These are phyloP conservation scores for Saturnispora sanitii DNA, from an alignment of 805 yeast genomes.

Conservation along the genomic window DNA sequence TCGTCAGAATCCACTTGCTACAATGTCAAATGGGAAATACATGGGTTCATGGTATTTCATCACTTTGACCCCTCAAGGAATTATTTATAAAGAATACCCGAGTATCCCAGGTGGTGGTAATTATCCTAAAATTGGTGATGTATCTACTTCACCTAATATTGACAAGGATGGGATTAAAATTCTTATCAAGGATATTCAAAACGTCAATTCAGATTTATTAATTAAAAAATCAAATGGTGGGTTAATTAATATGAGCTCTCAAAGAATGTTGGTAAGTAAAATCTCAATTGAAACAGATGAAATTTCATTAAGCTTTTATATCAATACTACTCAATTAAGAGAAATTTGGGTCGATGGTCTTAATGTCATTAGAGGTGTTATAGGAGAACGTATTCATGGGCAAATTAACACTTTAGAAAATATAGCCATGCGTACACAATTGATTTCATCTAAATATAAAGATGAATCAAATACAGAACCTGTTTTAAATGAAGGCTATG, in stretches of 20 bases:
- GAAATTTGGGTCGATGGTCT: conserved; percentile 76
- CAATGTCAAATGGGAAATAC: conserved; percentile 2
- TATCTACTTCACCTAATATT: conserved; percentile 38
- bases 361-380: conserved; percentile 36
- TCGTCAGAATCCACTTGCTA: conserved; percentile 41
- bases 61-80: conserved; percentile 48
- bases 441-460: conserved; percentile 37
- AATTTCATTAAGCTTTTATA: conserved; percentile 45
- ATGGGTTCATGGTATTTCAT: conserved; percentile 34
- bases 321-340: conserved; percentile 60
- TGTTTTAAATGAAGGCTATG: too few relatives aligned
- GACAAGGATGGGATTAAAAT: conserved; percentile 47
- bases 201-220: conserved; percentile 39
- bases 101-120: conserved; percentile 30
- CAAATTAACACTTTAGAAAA: conserved; percentile 37
- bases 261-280: conserved; percentile 28
- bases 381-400: conserved; percentile 32
- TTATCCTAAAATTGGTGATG: conserved; percentile 4
- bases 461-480: too few relatives aligned
- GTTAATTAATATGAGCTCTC: conserved; percentile 46
- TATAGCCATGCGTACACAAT: conserved; percentile 40
- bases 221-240: conserved; percentile 26
- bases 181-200: conserved; percentile 41
- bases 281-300: conserved; percentile 17
- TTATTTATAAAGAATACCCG: conserved; percentile 51